phyloP scores from a whole-genome alignment of 2,329 filamentous ascomycete genomes.

The Ophiostoma himal-ulmi region DNA sequence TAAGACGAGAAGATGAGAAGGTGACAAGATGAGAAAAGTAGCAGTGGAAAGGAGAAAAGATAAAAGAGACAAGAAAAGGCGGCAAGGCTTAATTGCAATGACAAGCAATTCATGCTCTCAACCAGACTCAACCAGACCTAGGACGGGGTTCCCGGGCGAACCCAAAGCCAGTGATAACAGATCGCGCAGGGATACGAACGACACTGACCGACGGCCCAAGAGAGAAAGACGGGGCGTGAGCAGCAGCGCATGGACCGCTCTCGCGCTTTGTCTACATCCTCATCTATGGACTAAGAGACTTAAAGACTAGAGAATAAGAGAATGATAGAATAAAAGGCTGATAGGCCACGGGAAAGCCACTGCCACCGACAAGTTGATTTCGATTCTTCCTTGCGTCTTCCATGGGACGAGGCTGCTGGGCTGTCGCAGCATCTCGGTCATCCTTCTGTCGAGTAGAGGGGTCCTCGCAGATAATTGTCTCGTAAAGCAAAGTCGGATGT shows the following conservation, averaged over 20 bases:
- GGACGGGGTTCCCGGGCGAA: not conserved
- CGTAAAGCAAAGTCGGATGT: not conserved
- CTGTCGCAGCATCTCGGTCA: slow-evolving; percentile 5
- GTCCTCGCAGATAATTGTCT: not conserved
- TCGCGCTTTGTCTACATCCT: not conserved
- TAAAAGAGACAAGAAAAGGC: too few species aligned
- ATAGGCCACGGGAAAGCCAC: not conserved
- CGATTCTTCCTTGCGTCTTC: slow-evolving; percentile 5
- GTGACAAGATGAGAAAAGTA: not conserved
- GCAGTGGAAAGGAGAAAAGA: not conserved
- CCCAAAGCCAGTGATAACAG: not conserved
- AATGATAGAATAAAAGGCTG: too few species aligned
- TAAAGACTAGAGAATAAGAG: too few species aligned
- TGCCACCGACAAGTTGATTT: not conserved
- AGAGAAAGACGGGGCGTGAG: slow-evolving; percentile 7
- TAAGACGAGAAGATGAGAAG: not conserved
- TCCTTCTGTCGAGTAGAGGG: not conserved
- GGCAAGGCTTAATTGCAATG: not conserved
- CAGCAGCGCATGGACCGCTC: not conserved
- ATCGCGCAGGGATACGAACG: not conserved
- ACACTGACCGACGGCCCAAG: slow-evolving; percentile 2
- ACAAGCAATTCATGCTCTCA: not conserved
- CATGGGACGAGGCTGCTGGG: not conserved
- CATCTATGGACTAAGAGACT: not conserved
- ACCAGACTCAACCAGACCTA: not conserved